These are phyloP conservation scores for Straminergon stramineum DNA, from an alignment of 225 moss, liverwort and hornwort species.

Conservation along the genomic window DNA sequence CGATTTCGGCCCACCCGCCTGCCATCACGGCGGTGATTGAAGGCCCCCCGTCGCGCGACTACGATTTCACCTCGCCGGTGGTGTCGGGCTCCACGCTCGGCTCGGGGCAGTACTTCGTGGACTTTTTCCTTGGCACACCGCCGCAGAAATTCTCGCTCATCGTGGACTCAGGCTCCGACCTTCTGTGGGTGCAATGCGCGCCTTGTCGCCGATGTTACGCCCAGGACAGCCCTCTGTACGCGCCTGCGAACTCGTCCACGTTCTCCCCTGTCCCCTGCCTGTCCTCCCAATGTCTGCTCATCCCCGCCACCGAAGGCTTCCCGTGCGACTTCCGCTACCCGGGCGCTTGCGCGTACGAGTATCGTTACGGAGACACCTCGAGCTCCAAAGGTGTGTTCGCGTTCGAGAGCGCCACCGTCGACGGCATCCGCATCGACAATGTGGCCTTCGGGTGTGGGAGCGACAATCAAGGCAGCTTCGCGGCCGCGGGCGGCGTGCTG, in stretches of 20 bases:
- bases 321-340: conserved; percentile 58
- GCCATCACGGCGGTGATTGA: conserved; percentile 34
- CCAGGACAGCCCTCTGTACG: conserved; percentile 39
- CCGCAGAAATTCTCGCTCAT: conserved; percentile 71
- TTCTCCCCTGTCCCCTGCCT: conserved; percentile 28
- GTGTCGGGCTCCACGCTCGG: conserved; percentile 60
- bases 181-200: conserved; percentile 63
- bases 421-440: conserved; percentile 33
- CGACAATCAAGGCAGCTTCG: conserved; percentile 47
- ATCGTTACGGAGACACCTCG: conserved; percentile 54
- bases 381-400: conserved; percentile 48
- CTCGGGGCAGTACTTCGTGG: conserved; percentile 70
- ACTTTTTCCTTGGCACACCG: conserved; percentile 65
- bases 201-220: conserved; percentile 41
- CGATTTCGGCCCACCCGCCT: conserved; percentile 4
- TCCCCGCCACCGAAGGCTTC: conserved; percentile 47
- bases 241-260: conserved; percentile 31
- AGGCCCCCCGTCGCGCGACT: conserved; percentile 27
- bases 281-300: conserved; percentile 28
- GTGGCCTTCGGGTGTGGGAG: conserved; percentile 65
- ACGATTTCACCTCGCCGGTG: conserved; percentile 48
- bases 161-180: conserved; percentile 74
- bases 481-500: conserved; percentile 57
- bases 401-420: conserved; percentile 53
- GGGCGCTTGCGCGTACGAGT: conserved; percentile 58